Percentiles rank a stretch among this genome's conserved stretches.
These are phyloP conservation scores for Penicillium psychrofluorescens DNA, from an alignment of 495 filamentous ascomycete species.

Conservation along the genomic window DNA sequence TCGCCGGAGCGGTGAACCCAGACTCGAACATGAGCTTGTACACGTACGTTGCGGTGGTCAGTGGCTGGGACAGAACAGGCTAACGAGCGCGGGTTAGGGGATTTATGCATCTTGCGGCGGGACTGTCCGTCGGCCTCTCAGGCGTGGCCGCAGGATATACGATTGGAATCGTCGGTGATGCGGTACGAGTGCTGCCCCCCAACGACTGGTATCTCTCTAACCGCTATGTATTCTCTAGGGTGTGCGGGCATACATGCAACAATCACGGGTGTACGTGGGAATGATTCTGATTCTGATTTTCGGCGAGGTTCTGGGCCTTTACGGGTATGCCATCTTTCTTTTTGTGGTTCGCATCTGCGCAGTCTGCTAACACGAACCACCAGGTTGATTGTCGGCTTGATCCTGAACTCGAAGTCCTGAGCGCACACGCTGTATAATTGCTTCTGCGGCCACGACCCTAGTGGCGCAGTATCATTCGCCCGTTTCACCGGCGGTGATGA, in stretches of 20 bases:
- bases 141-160: slow-evolving; percentile 95
- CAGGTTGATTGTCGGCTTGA: slow-evolving; percentile 46
- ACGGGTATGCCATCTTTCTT: slow-evolving; percentile 59
- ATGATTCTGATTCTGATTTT: slow-evolving; percentile 99
- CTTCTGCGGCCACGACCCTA: too few relatives aligned
- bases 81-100: slow-evolving; percentile 44
- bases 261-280: slow-evolving; percentile 92
- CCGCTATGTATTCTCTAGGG: slow-evolving; percentile 40
- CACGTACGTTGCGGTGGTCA: slow-evolving; percentile 45
- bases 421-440: neutral
- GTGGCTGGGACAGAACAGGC: neutral
- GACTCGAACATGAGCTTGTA: slow-evolving; percentile 73
- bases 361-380: neutral
- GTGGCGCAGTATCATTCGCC: too few relatives aligned
- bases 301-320: slow-evolving; percentile 92
- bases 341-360: too few relatives aligned
- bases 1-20: slow-evolving; percentile 73
- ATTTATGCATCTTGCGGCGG: slow-evolving; percentile 87
- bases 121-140: slow-evolving; percentile 85
- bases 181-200: slow-evolving; percentile 35
- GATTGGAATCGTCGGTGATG: slow-evolving; percentile 92
- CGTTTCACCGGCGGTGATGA: too few relatives aligned
- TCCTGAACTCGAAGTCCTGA: slow-evolving; percentile 46
- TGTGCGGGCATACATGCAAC: slow-evolving; percentile 89
- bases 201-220: slow-evolving; percentile 13